Evolutionary conservation across 2,329 filamentous ascomycete genomes (phyloP), one percentile per base, ranked within the genome.

Genomic region (Apiospora malaysiana): DNA sequence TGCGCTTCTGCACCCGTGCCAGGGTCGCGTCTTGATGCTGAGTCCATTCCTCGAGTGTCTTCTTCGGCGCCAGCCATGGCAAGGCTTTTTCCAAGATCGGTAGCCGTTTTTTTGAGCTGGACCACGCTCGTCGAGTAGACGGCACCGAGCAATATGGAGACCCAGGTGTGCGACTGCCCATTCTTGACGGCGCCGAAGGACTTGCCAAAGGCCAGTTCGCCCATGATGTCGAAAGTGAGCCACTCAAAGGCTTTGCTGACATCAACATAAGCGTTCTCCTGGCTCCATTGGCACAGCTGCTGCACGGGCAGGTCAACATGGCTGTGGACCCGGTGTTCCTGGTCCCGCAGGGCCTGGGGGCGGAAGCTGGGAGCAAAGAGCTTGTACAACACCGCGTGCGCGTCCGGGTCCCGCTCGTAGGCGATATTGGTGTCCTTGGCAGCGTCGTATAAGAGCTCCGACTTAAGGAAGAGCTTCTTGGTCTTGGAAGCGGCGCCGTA

Each of bases 161-260:
- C 70, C 74, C 74, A 75, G 40, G 69, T 69, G 32, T 75, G 56
- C n/a, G 70, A 45, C 23, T 70, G 46, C 1, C 69, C 70, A 18
- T 68, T 68, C 2, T 21, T 27, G 18, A 74, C 63, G 5, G 74
- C 74, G 18, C 74, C 71, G 23, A 76, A 76, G 18, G 74, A 71
- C 67, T 76, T 72, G 2, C 73, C 73, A 63, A 76, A 75, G 1
- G 71, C 70, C 7, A 76, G 63, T 42, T 73, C 69, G 9, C 71
- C 73, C 23, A 76, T 74, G 45, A 76, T 76, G 37, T 77, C 76
- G 46, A 78, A 77, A 6, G 73, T 76, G 10, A 77, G 71, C 74
- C 74, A 77, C 51, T 76, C 71, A 12, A 74, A 63, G 69, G 73
- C 75, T 40, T 71, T 47, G 14, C 73, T 70, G 16, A 75, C 70